A percentile compares a stretch with the other conserved stretches of the same genome.
These are phyloP conservation scores for Trichocladium uniseriatum DNA, from an alignment of 495 filamentous ascomycete genomes.

Conservation along the genomic window DNA sequence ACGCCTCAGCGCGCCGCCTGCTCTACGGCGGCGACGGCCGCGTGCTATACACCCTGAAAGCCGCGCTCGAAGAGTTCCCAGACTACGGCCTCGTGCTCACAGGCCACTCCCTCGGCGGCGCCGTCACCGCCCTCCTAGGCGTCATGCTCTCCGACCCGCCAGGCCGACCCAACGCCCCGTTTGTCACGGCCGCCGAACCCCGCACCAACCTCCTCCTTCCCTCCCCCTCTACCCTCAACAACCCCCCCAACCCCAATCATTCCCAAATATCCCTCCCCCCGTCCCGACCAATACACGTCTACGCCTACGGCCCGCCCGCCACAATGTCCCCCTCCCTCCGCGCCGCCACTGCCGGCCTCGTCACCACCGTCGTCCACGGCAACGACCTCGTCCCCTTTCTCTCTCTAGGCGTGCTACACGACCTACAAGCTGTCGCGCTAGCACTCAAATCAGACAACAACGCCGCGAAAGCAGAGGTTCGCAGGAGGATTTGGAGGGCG, in stretches of 20 bases:
- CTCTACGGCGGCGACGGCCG: constrained; percentile 55
- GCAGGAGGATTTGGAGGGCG: constrained; percentile 54
- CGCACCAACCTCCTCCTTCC: constrained; percentile 36
- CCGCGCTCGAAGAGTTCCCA: constrained; percentile 60
- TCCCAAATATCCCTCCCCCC: constrained; percentile 46
- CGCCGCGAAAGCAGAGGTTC: constrained; percentile 55
- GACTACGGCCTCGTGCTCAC: constrained; percentile 70
- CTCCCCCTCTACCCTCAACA: constrained; percentile 8
- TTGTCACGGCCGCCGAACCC: constrained; percentile 39
- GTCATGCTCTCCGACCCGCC: constrained; percentile 64
- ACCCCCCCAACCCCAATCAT: constrained; percentile 8
- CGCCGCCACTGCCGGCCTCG: constrained; percentile 60
- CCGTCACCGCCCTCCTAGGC: constrained; percentile 63
- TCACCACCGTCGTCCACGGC: constrained; percentile 66
- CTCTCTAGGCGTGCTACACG: constrained; percentile 64
- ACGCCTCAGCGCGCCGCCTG: constrained; percentile 62
- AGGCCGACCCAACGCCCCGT: constrained; percentile 28
- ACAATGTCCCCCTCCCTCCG: constrained; percentile 65
- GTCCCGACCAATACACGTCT: constrained; percentile 65
- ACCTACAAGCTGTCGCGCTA: constrained; percentile 60
- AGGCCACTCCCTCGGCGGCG: constrained; percentile 69
- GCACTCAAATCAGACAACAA: constrained; percentile 63
- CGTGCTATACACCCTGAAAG: constrained; percentile 57
- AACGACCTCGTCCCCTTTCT: constrained; percentile 66
- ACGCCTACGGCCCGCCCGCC: constrained; percentile 68